phyloP scores from a whole-genome alignment of 2,329 filamentous ascomycete genomes.

The Whalleya microplaca region DNA sequence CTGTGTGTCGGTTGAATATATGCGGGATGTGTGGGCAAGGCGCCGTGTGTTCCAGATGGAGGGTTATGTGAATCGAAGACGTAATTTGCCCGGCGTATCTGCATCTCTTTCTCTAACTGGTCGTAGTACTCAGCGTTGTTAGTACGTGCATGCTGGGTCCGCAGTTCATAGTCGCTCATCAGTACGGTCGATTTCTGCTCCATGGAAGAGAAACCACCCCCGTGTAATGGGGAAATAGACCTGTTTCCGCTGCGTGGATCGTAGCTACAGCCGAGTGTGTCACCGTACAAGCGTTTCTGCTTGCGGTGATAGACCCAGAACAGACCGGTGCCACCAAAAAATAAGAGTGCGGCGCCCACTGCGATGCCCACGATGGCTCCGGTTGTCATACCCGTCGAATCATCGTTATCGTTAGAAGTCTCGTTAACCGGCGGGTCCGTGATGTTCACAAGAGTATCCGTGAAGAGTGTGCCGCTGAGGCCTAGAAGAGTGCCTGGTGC shows the following conservation, averaged over 20 bases:
- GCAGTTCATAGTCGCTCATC: slow-evolving; percentile 34
- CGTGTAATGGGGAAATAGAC: slow-evolving; percentile 30
- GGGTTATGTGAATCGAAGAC: slow-evolving; percentile 33
- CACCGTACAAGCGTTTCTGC: slow-evolving; percentile 41
- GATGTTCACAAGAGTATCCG: slow-evolving; percentile 43
- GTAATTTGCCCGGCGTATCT: slow-evolving; percentile 27
- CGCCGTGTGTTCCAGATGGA: slow-evolving; percentile 30
- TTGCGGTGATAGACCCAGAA: slow-evolving; percentile 53
- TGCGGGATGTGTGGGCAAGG: slow-evolving; percentile 52
- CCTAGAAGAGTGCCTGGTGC: slow-evolving; percentile 42
- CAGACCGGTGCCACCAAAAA: slow-evolving; percentile 47
- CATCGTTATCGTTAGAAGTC: slow-evolving; percentile 28
- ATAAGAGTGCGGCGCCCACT: slow-evolving; percentile 47
- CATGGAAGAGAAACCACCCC: slow-evolving; percentile 13
- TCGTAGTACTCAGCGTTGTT: slow-evolving; percentile 48
- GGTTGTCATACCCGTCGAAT: slow-evolving; percentile 43
- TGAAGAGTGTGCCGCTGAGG: slow-evolving; percentile 50
- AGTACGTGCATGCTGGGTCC: slow-evolving; percentile 29
- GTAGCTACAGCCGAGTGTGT: slow-evolving; percentile 31
- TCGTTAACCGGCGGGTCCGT: slow-evolving; percentile 36
- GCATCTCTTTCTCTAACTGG: slow-evolving; percentile 39
- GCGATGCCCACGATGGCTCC: slow-evolving; percentile 59
- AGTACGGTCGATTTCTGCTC: slow-evolving; percentile 16
- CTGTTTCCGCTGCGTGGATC: slow-evolving; percentile 27
- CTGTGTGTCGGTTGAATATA: slow-evolving; percentile 48